Base-by-base conservation (phyloP, 192 early-diverging fungal species). In the Backusella australiensis region DNA sequence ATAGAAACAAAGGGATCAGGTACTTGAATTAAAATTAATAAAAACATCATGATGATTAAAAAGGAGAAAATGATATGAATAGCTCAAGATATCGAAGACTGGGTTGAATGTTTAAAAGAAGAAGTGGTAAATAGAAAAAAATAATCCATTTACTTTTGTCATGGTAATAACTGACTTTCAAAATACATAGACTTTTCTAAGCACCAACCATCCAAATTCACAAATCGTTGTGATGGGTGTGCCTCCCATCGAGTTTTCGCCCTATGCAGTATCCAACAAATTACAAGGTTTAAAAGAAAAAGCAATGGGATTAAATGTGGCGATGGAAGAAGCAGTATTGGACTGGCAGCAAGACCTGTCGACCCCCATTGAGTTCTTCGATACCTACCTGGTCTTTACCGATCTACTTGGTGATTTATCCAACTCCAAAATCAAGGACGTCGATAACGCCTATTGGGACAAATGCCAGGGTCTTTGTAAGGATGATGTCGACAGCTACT, bases 371-470 rank as follows among this genome's bases (percentile, higher is more conserved):
- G n/a, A 36, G 11, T 74, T 74, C 26, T 49, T 80, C 19, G 69
- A 75, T 65, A 76, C 65, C 34, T 69, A 77, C 59, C 14, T 49
- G 26, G 49, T 80, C 14, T 79, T 79, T 21, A 73, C 63, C 15
- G 76, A 77, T 32, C 46, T 83, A n/a, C 23, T 78, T 23, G 73
- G 66, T 7, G 46, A 80, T 39, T 79, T 79, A 38, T 15, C 38
- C 19, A 44, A 36, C 23, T 77, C 77, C 23, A 67, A 73, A 0
- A 67, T 83, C 3, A 41, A 63, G 21, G 42, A 83, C 39, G 76
- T 80, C 3, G 74, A 80, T 5, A 21, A 75, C 35, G 75, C 78
- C 6, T 83, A 83, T 72, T 83, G 82, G 82, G 72, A 80, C 4
- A 56, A 59, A 32, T 83, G 82, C 65, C 73, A 74, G 38, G 82